These are phyloP conservation scores for Syncephalastrum monosporum DNA, from an alignment of 371 early-diverging fungal genomes.

Conservation along the genomic window DNA sequence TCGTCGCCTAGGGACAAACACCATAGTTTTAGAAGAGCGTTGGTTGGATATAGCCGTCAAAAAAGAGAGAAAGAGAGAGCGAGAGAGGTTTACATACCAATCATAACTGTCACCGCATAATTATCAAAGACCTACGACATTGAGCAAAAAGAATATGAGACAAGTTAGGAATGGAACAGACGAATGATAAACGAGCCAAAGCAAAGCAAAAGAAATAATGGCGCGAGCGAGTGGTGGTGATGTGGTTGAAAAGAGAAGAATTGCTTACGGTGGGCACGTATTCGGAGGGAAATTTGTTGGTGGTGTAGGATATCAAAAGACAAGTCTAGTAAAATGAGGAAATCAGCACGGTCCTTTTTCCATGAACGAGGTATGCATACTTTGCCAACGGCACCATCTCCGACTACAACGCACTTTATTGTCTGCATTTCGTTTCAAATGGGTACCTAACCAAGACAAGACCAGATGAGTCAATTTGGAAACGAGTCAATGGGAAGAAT, in stretches of 20 bases:
- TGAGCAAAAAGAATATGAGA: slow-evolving; percentile 1
- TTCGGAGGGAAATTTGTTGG: slow-evolving; percentile 98
- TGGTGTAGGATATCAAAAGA: slow-evolving; percentile 96
- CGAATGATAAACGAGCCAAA: no score
- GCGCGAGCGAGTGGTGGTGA: no score
- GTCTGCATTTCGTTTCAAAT: slow-evolving; percentile 63
- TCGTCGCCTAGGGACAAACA: slow-evolving; percentile 55
- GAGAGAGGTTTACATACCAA: slow-evolving; percentile 54
- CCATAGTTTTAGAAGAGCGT: no score
- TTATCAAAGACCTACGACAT: slow-evolving; percentile 90
- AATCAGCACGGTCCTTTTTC: background rate
- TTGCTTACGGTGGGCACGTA: slow-evolving; percentile 92
- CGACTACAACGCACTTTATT: slow-evolving; percentile 95
- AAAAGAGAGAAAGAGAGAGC: background rate
- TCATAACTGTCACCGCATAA: slow-evolving; percentile 98
- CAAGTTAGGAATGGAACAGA: background rate
- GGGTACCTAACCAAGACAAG: no score
- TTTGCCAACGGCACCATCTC: slow-evolving; percentile 99
- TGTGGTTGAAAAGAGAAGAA: no score
- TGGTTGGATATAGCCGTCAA: no score
- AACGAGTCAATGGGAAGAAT: no score
- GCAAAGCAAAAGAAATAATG: no score
- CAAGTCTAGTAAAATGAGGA: slow-evolving; percentile 70
- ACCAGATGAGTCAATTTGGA: no score
- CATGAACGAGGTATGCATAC: slow-evolving; percentile 36